Conservation (phyloP, 1,139 yeast genomes). For the Zygotorulaspora mrakii region DNA sequence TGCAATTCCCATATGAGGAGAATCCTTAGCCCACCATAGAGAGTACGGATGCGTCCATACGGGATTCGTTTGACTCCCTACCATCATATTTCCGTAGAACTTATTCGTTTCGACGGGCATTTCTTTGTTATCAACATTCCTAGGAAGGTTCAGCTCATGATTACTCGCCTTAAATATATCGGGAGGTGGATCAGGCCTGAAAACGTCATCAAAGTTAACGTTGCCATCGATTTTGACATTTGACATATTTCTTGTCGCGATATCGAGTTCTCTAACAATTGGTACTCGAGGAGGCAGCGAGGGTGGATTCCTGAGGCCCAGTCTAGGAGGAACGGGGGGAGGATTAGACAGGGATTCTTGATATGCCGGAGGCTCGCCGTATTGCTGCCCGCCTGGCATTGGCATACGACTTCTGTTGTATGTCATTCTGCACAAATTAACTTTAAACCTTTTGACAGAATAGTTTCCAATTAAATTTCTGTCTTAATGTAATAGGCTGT, state of each 20-base stretch:
- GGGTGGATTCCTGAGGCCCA: constrained; percentile 6
- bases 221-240: no score
- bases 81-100: constrained; percentile 73
- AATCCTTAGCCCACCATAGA: constrained; percentile 54
- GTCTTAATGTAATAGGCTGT: no score
- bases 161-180: constrained; percentile 44
- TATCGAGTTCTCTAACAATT: no score
- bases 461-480: no score
- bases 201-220: constrained; percentile 30
- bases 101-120: constrained; percentile 74
- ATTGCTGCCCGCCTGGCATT: not conserved
- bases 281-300: constrained; percentile 13
- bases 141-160: constrained; percentile 49
- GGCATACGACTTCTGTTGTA: constrained; percentile 1
- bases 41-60: constrained; percentile 85
- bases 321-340: constrained; percentile 9
- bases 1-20: constrained; percentile 53
- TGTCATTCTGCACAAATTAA: not conserved
- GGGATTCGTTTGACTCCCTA: constrained; percentile 59
- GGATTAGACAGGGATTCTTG: constrained; percentile 4
- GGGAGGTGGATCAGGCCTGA: constrained; percentile 47
- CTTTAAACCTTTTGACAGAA: no score
- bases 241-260: no score
- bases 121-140: constrained; percentile 39
- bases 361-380: constrained; percentile 10